Evolutionary conservation across 2,329 filamentous ascomycete species (phyloP).

Genomic region (Diplocarpon rosae): DNA sequence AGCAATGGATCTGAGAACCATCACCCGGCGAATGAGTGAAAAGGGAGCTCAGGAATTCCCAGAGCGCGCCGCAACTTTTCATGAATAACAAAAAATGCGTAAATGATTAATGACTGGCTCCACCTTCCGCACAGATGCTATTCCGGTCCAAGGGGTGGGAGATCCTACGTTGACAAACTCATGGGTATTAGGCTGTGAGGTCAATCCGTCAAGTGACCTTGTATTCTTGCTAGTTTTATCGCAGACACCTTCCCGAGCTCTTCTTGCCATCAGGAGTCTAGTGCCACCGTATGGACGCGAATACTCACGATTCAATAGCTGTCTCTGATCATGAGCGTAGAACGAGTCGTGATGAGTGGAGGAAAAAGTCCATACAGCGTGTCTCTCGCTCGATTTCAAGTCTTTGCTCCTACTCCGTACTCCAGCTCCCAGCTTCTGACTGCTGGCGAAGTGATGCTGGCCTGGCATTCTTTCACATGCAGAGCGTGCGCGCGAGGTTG

Average conservation of each 20-base stretch:
- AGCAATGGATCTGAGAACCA: slow-evolving; percentile 11
- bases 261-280: slow-evolving; percentile 7
- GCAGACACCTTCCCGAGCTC: slow-evolving; percentile 13
- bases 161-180: neutral
- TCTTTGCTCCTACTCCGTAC: too few relatives aligned
- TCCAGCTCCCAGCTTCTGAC: too few relatives aligned
- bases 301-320: slow-evolving; percentile 4
- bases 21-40: neutral
- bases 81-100: too few relatives aligned
- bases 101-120: too few relatives aligned
- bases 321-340: slow-evolving; percentile 18
- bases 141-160: neutral
- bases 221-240: neutral
- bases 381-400: too few relatives aligned
- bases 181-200: slow-evolving; percentile 6
- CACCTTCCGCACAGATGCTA: too few relatives aligned
- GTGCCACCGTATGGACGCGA: neutral
- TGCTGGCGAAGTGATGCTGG: too few relatives aligned
- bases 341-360: too few relatives aligned
- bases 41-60: too few relatives aligned
- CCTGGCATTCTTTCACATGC: slow-evolving; percentile 12
- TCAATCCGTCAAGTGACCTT: neutral
- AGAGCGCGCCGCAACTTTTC: too few relatives aligned
- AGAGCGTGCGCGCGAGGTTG: slow-evolving; percentile 8
- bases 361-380: too few relatives aligned